Evolutionary conservation across 345 rosid genomes (phyloP), one percentile per base, ranked within the genome.

Genomic region (Lumnitzera littorea): DNA sequence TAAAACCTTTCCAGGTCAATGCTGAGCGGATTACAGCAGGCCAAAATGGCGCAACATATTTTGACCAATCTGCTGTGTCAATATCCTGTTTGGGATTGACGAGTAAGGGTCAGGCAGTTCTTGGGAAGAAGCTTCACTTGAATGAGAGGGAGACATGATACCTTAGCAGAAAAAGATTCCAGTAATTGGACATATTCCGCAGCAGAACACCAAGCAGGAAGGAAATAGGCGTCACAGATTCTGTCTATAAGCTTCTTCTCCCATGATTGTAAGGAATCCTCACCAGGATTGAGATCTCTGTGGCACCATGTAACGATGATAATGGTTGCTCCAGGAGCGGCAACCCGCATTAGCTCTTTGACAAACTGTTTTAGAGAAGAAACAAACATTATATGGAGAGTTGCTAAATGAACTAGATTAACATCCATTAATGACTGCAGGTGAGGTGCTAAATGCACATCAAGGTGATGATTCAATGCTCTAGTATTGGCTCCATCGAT

Each of bases 271-370:
- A 91, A 59, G 29, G 85, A 59, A 70, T 85, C 80, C 67, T 91
- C 98, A 1, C 75, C 70, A 52, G 75, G 72, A 2, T 72, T 54
- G 27, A 91, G 95, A 66, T 89, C 80, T 77, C 95, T 78, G 50
- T 89, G 96, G 76, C 98, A 91, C 98, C 96, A 87, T 62, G 98
- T 91, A 29, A 89, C 95, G 50, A 91, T 80, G 60, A 91, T 87
- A 48, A 91, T 85, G 14, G 68, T 77, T 55, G 76, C 92, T 13
- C 92, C 98, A 2, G 95, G 95, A 17, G 95, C 95, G 9, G 86
- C 95, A 13, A 91, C 98, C 50, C 98, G 78, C 25, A 48, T 86
- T 73, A 91, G 69, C 76, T 91, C 96, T 13, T 77, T 74, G 3
- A 87, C 85, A 65, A 91, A 91, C 96, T 87, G 82, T 76, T 36